Base-by-base conservation (phyloP, 2,329 filamentous ascomycete genomes). In the Alternaria gaisen region DNA sequence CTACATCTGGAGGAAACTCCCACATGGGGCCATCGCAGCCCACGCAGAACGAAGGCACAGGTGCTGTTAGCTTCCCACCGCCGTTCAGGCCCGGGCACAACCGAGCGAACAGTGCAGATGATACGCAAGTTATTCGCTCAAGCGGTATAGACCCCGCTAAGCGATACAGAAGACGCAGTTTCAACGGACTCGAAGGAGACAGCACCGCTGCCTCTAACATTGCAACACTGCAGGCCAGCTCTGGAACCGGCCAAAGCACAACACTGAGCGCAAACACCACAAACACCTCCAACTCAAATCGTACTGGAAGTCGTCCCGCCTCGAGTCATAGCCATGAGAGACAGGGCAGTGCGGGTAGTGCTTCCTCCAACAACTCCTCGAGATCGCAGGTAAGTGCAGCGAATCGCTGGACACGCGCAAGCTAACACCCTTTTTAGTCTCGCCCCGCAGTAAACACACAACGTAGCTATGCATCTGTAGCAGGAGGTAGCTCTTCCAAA, bases 81-180 rank as follows among this genome's bases (percentile, higher is more conserved):
- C 65, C 72, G 5, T 47, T 43, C 16, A 71, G 71, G 80, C 80
- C 74, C 71, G 85, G 75, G 76, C 89, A 77, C 83, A 84, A 71
- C 81, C 86, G 82, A 79, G 86, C 75, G 77, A 87, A 77, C 12
- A 90, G 88, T 68, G 85, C 86, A 48, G 92, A 96, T 77, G 92
- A 95, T 69, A 87, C 89, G 74, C 86, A 88, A 57, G 73, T 92
- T 61, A 83, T 84, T 70, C 87, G 83, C 58, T 83, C 84, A 56
- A 77, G 83, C 26, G 76, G 81, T n/a, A 79, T 86, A 18, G 92
- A 94, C 28, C 85, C 90, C 36, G 86, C 89, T 10, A 93, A 91
- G 79, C 86, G 92, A 73, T 91, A 93, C 79, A 86, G 93, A 70
- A 88, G 93, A 74, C 88, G 93, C 67, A 97, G 93, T 80, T 87